phyloP scores from a whole-genome alignment of 352 stramenopile genomes.

The Globisporangium emineosum region DNA sequence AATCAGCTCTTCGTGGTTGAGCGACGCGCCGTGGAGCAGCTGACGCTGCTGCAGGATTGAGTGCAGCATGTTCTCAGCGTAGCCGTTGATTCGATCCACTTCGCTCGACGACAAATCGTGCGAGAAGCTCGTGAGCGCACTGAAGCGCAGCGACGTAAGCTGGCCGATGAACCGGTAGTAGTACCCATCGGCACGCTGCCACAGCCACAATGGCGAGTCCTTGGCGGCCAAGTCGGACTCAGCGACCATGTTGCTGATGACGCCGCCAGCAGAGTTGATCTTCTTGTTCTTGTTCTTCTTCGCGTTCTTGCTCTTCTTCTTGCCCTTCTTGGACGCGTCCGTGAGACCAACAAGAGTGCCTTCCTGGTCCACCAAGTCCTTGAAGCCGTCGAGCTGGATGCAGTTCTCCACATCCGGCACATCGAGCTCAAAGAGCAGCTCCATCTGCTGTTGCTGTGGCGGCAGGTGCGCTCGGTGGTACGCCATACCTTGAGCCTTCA shows the following conservation, averaged over 20 bases:
- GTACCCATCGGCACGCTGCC: conserved; percentile 83
- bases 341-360: conserved; percentile 10
- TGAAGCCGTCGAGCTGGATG: conserved; percentile 65
- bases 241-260: conserved; percentile 6
- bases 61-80: conserved; percentile 89
- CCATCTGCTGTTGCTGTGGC: conserved; percentile 70
- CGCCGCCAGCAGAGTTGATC: conserved; percentile 23
- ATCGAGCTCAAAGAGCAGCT: conserved; percentile 81
- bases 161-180: conserved; percentile 89
- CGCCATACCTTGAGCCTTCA: conserved; percentile 83
- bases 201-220: conserved; percentile 74
- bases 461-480: conserved; percentile 78
- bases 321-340: conserved; percentile 20
- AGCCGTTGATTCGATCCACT: conserved; percentile 85
- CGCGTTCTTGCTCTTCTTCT: conserved; percentile 30
- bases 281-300: conserved; percentile 32
- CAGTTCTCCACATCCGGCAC: conserved; percentile 82
- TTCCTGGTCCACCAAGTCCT: conserved; percentile 36
- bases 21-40: conserved; percentile 59
- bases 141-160: conserved; percentile 75
- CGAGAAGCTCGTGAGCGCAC: conserved; percentile 75
- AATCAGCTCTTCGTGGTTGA: conserved; percentile 73
- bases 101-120: conserved; percentile 82
- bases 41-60: conserved; percentile 87
- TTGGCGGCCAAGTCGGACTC: conserved; percentile 27